A percentile compares a stretch with the other conserved stretches of the same genome.
phyloP scores from a whole-genome alignment of 352 stramenopile species.

The Aphanomyces astaci region DNA sequence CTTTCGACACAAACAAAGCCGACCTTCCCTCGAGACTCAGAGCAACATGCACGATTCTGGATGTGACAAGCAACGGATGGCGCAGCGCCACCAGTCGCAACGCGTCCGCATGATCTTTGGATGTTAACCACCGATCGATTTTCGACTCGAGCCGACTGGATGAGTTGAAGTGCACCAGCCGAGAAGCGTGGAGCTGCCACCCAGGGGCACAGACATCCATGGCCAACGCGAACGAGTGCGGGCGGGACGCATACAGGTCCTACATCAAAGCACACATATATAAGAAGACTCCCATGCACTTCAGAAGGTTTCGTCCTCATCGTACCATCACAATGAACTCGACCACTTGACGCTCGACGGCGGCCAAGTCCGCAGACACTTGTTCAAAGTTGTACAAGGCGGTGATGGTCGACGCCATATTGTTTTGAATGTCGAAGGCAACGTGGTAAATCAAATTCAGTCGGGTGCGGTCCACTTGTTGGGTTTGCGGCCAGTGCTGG shows the following conservation, averaged over 20 bases:
- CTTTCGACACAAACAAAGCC: not conserved
- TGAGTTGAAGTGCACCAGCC: not conserved
- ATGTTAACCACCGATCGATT: not conserved
- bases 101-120: not conserved
- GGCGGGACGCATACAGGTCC: conserved; percentile 5
- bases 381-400: not conserved
- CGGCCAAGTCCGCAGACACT: not conserved
- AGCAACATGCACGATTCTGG: not conserved
- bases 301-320: not conserved
- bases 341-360: not conserved
- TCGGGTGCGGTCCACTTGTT: not conserved
- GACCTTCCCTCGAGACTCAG: not conserved
- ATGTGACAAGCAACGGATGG: conserved; percentile 7
- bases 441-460: conserved; percentile 1
- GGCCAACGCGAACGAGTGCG: conserved; percentile 3
- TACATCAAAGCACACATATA: conserved; percentile 3
- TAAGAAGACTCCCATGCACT: not conserved
- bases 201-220: conserved; percentile 8
- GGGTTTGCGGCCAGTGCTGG: not conserved
- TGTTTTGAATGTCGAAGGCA: not conserved
- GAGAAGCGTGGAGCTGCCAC: not conserved
- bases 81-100: not conserved
- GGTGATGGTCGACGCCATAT: not conserved
- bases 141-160: not conserved
- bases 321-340: conserved; percentile 15